These are phyloP conservation scores for Vitis cinerea DNA, from an alignment of 164 flowering plant species.

Conservation along the genomic window DNA sequence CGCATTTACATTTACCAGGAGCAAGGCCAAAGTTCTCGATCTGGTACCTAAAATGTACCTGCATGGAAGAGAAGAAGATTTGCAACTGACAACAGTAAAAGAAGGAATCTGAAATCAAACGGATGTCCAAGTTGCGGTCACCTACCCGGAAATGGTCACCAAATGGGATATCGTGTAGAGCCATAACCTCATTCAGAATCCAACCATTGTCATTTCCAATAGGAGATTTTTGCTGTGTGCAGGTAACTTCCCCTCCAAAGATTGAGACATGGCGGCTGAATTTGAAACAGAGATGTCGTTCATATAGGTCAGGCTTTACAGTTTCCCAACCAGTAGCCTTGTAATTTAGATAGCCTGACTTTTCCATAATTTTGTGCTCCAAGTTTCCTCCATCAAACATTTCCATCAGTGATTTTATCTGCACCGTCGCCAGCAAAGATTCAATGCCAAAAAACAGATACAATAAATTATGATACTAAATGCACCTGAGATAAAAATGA, in stretches of 20 bases:
- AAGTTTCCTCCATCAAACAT: conserved; percentile 72
- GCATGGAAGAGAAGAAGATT: conserved; percentile 9
- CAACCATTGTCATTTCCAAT: conserved; percentile 45
- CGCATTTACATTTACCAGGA: conserved; percentile 46
- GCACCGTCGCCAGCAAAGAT: conserved; percentile 15
- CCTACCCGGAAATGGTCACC: conserved; percentile 63
- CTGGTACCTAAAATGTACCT: conserved; percentile 63
- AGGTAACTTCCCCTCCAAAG: conserved; percentile 72
- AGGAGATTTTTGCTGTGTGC: conserved; percentile 61
- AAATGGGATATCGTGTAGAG: conserved; percentile 67
- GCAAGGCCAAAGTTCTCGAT: conserved; percentile 29
- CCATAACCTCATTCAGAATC: conserved; percentile 62
- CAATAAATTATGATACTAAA: background rate
- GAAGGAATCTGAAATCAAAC: background rate
- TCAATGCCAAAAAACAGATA: background rate
- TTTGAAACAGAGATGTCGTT: conserved; percentile 59
- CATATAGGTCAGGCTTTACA: conserved; percentile 37
- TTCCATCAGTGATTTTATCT: conserved; percentile 63
- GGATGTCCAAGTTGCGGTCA: background rate
- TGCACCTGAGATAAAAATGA: too few species aligned
- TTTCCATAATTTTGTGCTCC: conserved; percentile 65
- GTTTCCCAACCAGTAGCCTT: conserved; percentile 60
- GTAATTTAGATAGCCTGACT: conserved; percentile 68
- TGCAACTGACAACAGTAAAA: background rate
- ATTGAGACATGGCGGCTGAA: conserved; percentile 58